Conservation (phyloP, 352 stramenopile species). For the Phytophthora boehmeriae region DNA sequence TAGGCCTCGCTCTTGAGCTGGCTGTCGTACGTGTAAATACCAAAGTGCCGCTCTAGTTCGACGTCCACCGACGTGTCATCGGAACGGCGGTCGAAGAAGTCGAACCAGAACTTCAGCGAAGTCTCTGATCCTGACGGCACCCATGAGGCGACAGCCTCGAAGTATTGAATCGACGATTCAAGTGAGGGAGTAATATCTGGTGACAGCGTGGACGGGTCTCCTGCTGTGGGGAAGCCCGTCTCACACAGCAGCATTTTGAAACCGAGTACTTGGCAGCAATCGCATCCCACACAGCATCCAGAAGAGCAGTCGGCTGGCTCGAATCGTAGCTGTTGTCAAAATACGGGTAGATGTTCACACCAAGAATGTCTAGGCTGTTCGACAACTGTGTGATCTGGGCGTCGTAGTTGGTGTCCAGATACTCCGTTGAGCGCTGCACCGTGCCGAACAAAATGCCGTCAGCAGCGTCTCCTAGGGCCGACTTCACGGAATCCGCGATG, state of each 20-base stretch:
- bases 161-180: slow-evolving; percentile 33
- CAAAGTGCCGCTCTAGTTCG: slow-evolving; percentile 62
- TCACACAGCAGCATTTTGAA: slow-evolving; percentile 55
- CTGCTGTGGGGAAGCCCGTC: slow-evolving; percentile 59
- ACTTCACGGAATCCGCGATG: slow-evolving; percentile 45
- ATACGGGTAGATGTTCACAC: slow-evolving; percentile 72
- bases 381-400: slow-evolving; percentile 48
- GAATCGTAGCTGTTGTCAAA: slow-evolving; percentile 61
- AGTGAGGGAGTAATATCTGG: slow-evolving; percentile 46
- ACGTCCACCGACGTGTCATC: slow-evolving; percentile 45
- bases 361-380: slow-evolving; percentile 55
- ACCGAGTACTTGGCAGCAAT: slow-evolving; percentile 54
- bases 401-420: slow-evolving; percentile 48
- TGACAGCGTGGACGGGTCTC: slow-evolving; percentile 37
- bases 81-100: slow-evolving; percentile 55
- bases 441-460: slow-evolving; percentile 58
- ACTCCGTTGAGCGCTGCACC: slow-evolving; percentile 68
- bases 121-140: slow-evolving; percentile 25
- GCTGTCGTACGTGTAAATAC: slow-evolving; percentile 54
- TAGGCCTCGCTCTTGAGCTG: slow-evolving; percentile 47
- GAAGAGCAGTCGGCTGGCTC: slow-evolving; percentile 43
- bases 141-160: slow-evolving; percentile 30
- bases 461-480: slow-evolving; percentile 33
- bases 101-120: slow-evolving; percentile 65
- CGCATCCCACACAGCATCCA: slow-evolving; percentile 49